Evolutionary conservation across 2,329 filamentous ascomycete genomes (phyloP).

Genomic region (Penicillium sp.): DNA sequence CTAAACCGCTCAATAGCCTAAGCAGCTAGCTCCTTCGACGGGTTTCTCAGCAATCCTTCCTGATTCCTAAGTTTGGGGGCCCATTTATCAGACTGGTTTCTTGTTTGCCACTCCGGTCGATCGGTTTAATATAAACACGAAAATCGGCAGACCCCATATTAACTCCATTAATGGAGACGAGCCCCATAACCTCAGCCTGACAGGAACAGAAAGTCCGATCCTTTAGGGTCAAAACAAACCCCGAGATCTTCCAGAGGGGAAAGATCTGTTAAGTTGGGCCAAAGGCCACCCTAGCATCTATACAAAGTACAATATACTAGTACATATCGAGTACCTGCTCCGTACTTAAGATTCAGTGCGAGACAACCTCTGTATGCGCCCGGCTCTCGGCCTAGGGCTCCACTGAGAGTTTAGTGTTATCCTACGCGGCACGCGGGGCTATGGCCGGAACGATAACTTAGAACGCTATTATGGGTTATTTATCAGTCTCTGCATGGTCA

Average conservation of each 20-base stretch:
- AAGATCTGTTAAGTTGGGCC: not conserved
- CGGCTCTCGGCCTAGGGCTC: not conserved
- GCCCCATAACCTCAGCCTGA: not conserved
- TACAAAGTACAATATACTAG: not conserved
- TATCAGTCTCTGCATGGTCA: slow-evolving; percentile 2
- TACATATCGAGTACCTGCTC: not conserved
- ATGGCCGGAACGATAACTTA: not conserved
- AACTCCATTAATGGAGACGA: not conserved
- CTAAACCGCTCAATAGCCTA: not conserved
- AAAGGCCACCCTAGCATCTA: not conserved
- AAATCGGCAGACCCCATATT: not conserved
- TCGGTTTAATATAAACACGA: not conserved
- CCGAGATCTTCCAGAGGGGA: not conserved
- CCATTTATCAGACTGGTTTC: not conserved
- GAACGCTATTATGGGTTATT: not conserved
- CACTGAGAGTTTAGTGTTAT: not conserved
- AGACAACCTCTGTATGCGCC: not conserved
- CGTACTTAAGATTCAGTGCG: not conserved
- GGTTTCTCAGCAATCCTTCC: not conserved
- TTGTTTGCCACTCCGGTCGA: not conserved
- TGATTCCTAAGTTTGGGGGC: not conserved
- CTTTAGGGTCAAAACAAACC: not conserved
- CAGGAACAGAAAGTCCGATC: not conserved
- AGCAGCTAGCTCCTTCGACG: not conserved
- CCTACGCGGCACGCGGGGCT: not conserved